Evolutionary conservation across 805 yeast genomes (phyloP).

Genomic region (Metschnikowia shivogae): DNA sequence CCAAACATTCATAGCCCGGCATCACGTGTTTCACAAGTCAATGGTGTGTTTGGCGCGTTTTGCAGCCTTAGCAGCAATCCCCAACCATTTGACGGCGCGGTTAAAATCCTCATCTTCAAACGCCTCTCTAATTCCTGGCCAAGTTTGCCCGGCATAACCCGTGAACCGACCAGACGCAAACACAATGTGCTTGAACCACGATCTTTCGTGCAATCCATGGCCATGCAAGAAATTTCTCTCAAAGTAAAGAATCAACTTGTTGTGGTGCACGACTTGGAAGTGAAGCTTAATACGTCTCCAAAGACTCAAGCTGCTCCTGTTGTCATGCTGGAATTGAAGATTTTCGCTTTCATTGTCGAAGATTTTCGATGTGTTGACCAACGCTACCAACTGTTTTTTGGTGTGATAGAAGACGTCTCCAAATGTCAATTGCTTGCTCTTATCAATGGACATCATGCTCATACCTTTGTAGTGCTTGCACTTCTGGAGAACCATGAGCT

Average conservation of each 20-base stretch:
- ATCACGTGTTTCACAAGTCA: not conserved
- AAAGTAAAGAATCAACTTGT: conserved; percentile 39
- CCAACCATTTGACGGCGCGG: conserved; percentile 42
- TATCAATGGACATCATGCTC: conserved; percentile 6
- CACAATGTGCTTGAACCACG: conserved; percentile 61
- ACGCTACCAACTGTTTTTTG: conserved; percentile 19
- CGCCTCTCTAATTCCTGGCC: conserved; percentile 61
- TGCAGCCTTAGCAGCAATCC: conserved; percentile 36
- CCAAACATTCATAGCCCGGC: too few species aligned
- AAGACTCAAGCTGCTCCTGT: conserved; percentile 29
- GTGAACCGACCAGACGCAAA: conserved; percentile 54
- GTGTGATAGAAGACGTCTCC: conserved; percentile 26
- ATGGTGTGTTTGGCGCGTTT: conserved; percentile 23
- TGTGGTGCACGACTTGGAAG: conserved; percentile 30
- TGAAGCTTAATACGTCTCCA: conserved; percentile 34
- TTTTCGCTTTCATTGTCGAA: conserved; percentile 28
- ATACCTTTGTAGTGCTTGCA: conserved; percentile 11
- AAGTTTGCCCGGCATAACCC: conserved; percentile 48
- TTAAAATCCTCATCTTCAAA: conserved; percentile 44
- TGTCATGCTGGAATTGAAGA: conserved; percentile 29
- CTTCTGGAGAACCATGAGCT: conserved; percentile 10
- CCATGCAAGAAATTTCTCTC: conserved; percentile 51
- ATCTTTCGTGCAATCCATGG: conserved; percentile 45
- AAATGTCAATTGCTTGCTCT: conserved; percentile 16
- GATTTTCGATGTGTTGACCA: conserved; percentile 19